phyloP scores from a whole-genome alignment of 1,139 yeast species.

The Cylindricascospora bacillispora region DNA sequence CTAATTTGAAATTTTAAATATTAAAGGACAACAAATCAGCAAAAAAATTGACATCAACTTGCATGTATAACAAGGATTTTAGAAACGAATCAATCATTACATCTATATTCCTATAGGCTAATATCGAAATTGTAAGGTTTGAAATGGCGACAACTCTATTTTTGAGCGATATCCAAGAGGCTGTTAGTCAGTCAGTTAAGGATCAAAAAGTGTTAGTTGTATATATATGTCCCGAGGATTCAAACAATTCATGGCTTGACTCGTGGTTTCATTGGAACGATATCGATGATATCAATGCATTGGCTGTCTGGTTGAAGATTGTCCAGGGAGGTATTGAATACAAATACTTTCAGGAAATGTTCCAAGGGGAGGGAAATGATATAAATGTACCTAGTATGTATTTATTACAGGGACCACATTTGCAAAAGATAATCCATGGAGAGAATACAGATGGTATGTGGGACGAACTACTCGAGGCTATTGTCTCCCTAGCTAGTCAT shows the following conservation, averaged over 20 bases:
- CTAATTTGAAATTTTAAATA: too few species aligned
- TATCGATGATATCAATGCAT: conserved; percentile 6
- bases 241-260: conserved; percentile 18
- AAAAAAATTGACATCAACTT: too few species aligned
- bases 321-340: conserved; percentile 36
- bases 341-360: conserved; percentile 37
- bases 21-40: too few species aligned
- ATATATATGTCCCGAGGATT: conserved; percentile 12
- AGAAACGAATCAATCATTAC: too few species aligned
- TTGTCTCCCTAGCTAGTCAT: not conserved
- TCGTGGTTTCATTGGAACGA: conserved; percentile 17
- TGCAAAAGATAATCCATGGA: not conserved
- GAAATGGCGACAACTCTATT: too few species aligned
- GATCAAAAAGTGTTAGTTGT: conserved; percentile 15
- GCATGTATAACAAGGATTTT: too few species aligned
- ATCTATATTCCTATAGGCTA: too few species aligned
- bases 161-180: conserved; percentile 13
- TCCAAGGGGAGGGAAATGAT: conserved; percentile 32
- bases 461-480: not conserved
- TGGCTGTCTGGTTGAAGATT: conserved; percentile 33
- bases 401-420: conserved; percentile 27
- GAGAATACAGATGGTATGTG: not conserved
- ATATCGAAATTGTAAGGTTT: too few species aligned
- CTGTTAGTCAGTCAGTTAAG: conserved; percentile 14
- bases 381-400: conserved; percentile 42